phyloP scores from a whole-genome alignment of 345 rosid species.

The Gossypium thurberi region DNA sequence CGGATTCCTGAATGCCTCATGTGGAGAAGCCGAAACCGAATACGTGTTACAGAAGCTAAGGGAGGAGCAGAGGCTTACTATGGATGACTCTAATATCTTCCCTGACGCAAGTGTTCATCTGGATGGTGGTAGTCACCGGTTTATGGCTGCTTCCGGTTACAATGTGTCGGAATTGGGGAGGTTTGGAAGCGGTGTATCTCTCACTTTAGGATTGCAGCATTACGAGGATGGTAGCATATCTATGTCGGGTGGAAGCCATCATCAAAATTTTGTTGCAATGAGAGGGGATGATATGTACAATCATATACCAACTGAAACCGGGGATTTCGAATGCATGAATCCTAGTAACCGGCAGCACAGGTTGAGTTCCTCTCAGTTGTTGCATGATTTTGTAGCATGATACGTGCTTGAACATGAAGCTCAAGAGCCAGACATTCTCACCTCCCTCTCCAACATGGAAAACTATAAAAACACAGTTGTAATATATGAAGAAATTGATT shows the following conservation, averaged over 20 bases:
- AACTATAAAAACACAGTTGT: background rate
- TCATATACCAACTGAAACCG: slow-evolving; percentile 33
- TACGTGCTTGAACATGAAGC: background rate
- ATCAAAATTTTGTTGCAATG: slow-evolving; percentile 39
- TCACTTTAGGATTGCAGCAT: slow-evolving; percentile 77
- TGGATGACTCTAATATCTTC: slow-evolving; percentile 36
- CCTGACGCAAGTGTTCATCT: slow-evolving; percentile 30
- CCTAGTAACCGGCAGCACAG: slow-evolving; percentile 52
- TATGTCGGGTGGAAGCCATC: slow-evolving; percentile 39
- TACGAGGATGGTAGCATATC: slow-evolving; percentile 51
- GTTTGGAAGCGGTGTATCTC: slow-evolving; percentile 66
- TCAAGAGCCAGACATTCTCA: background rate
- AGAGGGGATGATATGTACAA: slow-evolving; percentile 50
- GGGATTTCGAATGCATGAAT: slow-evolving; percentile 51
- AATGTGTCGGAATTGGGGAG: slow-evolving; percentile 62
- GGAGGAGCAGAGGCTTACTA: slow-evolving; percentile 31
- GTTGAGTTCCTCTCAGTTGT: slow-evolving; percentile 54
- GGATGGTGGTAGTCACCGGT: slow-evolving; percentile 31
- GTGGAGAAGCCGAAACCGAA: slow-evolving; percentile 26
- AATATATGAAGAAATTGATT: background rate
- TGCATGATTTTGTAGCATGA: slow-evolving; percentile 87
- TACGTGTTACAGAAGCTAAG: slow-evolving; percentile 31
- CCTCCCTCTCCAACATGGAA: background rate
- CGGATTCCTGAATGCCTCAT: slow-evolving; percentile 26
- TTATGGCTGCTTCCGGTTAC: slow-evolving; percentile 36